Evolutionary conservation across 371 early-diverging fungal species (phyloP).

Genomic region (Batkoa obscura): DNA sequence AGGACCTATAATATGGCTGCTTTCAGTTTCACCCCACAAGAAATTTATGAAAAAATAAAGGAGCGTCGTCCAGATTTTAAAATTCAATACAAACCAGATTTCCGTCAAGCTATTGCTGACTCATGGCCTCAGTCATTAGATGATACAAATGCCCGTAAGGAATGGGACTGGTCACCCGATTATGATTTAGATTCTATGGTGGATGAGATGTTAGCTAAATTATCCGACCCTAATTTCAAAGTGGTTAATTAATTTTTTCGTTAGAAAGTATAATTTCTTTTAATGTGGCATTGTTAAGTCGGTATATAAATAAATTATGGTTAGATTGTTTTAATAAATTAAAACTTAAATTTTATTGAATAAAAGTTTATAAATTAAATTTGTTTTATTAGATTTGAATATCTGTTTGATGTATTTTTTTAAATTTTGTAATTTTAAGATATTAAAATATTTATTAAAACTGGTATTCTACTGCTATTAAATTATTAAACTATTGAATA

Average conservation of each 20-base stretch:
- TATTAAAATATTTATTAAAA: no score
- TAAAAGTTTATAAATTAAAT: no score
- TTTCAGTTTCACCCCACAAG: constrained; percentile 27
- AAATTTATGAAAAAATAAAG: constrained; percentile 23
- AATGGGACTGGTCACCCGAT: constrained; percentile 34
- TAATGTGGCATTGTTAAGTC: no score
- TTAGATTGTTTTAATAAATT: no score
- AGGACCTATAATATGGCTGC: constrained; percentile 33
- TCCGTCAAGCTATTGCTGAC: constrained; percentile 34
- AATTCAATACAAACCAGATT: constrained; percentile 29
- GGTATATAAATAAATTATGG: no score
- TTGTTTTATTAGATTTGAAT: no score
- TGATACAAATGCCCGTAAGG: constrained; percentile 23
- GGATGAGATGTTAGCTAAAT: constrained; percentile 13
- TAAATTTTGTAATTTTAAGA: no score
- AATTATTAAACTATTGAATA: no score
- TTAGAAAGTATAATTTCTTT: no score
- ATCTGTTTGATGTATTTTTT: no score
- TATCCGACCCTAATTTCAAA: background rate
- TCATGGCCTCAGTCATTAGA: constrained; percentile 35
- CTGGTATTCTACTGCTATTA: no score
- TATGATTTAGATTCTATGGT: constrained; percentile 23
- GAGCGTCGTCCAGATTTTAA: constrained; percentile 21
- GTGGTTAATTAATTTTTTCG: background rate
- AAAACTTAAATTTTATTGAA: no score